Evolutionary conservation across 169 alveolate species (phyloP).

Genomic region (Sarcocystis neurona): DNA sequence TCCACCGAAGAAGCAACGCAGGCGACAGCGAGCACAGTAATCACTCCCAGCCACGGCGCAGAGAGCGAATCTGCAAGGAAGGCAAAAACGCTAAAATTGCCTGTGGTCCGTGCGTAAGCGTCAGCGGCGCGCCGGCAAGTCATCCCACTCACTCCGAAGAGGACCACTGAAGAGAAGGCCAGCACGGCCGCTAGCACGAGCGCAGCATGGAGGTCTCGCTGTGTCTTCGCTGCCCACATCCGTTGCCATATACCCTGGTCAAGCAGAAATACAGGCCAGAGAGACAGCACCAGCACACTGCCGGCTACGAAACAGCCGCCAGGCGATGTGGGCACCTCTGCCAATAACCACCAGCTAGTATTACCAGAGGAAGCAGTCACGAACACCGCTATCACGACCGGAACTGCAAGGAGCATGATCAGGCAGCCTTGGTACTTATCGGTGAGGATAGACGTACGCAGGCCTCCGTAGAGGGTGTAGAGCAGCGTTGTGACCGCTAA

Average conservation of each 20-base stretch:
- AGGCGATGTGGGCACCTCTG: not conserved
- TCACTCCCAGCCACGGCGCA: slow-evolving; percentile 32
- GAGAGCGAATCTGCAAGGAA: slow-evolving; percentile 39
- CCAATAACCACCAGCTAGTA: not conserved
- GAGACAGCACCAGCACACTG: slow-evolving; percentile 41
- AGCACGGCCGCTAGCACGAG: slow-evolving; percentile 24
- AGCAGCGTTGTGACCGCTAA: slow-evolving; percentile 54
- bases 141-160: slow-evolving; percentile 51
- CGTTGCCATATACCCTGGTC: slow-evolving; percentile 69
- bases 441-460: slow-evolving; percentile 45
- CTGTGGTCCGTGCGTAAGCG: not conserved
- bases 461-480: slow-evolving; percentile 57
- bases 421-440: slow-evolving; percentile 46
- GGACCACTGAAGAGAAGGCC: slow-evolving; percentile 25
- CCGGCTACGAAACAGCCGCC: slow-evolving; percentile 23
- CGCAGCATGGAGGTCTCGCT: slow-evolving; percentile 36
- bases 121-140: slow-evolving; percentile 7
- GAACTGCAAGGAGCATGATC: slow-evolving; percentile 12
- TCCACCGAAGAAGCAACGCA: slow-evolving; percentile 63
- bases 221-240: slow-evolving; percentile 37
- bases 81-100: slow-evolving; percentile 15
- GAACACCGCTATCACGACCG: slow-evolving; percentile 26
- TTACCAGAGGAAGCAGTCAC: not conserved
- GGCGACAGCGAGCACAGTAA: slow-evolving; percentile 60
- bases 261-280: slow-evolving; percentile 48